These are phyloP conservation scores for Xenoacremonium recifei DNA, from an alignment of 2,329 filamentous ascomycete genomes.

Conservation along the genomic window DNA sequence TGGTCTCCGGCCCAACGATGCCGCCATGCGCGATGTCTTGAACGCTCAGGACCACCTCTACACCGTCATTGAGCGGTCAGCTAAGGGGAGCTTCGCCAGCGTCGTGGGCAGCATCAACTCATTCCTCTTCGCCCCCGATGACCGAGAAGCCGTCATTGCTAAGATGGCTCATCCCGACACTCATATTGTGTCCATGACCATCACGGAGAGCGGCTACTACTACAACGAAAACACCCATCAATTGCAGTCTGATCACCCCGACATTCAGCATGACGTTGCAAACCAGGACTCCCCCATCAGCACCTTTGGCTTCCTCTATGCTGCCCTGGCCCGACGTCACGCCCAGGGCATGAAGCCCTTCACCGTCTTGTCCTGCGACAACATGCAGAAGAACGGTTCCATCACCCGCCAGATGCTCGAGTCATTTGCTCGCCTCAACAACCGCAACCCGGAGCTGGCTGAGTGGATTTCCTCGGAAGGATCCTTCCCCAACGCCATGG, in stretches of 20 bases:
- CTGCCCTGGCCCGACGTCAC: constrained; percentile 46
- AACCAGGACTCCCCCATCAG: constrained; percentile 43
- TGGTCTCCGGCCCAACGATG: constrained; percentile 49
- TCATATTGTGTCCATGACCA: constrained; percentile 53
- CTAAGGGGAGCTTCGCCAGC: constrained; percentile 45
- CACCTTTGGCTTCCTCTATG: constrained; percentile 53
- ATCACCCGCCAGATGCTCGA: constrained; percentile 52
- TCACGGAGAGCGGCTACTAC: constrained; percentile 57
- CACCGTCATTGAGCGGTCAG: constrained; percentile 54
- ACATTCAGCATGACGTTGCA: constrained; percentile 48
- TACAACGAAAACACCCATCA: constrained; percentile 58
- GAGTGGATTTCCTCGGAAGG: constrained; percentile 47
- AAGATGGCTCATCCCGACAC: constrained; percentile 56
- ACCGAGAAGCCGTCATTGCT: constrained; percentile 49
- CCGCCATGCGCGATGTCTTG: constrained; percentile 49
- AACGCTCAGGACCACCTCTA: constrained; percentile 49
- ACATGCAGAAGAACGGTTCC: constrained; percentile 56
- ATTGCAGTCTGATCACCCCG: constrained; percentile 45
- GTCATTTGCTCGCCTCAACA: constrained; percentile 46
- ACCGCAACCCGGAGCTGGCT: constrained; percentile 47
- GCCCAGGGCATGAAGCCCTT: constrained; percentile 48
- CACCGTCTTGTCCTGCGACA: constrained; percentile 55
- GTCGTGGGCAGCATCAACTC: constrained; percentile 52
- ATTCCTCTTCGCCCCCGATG: constrained; percentile 50
- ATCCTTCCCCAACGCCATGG: constrained; percentile 55